These are phyloP conservation scores for Umbelopsis vinacea DNA, from an alignment of 192 early-diverging fungal species.

Conservation along the genomic window DNA sequence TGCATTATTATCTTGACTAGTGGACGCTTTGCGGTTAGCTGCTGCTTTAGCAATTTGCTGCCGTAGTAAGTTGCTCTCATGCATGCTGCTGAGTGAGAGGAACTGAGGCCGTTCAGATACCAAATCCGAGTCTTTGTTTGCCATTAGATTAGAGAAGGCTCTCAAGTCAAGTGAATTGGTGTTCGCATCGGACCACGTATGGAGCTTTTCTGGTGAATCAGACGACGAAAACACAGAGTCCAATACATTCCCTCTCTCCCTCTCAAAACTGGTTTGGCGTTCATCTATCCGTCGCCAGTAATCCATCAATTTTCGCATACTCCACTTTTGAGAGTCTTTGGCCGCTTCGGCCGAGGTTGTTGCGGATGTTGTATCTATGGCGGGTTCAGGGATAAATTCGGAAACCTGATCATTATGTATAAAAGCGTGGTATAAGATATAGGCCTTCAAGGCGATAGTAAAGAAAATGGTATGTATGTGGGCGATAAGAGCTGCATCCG, in stretches of 20 bases:
- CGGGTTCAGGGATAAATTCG: conserved; percentile 26
- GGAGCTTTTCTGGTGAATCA: not conserved
- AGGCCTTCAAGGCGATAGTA: conserved; percentile 37
- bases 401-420: conserved; percentile 10
- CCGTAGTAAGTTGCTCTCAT: conserved; percentile 7
- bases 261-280: conserved; percentile 17
- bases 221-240: not conserved
- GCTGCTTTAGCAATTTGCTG: conserved; percentile 4
- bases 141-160: not conserved
- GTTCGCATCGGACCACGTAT: conserved; percentile 1
- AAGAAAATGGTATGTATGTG: conserved; percentile 42
- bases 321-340: conserved; percentile 35
- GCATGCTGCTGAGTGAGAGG: conserved; percentile 1
- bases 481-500: conserved; percentile 37
- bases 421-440: conserved; percentile 38
- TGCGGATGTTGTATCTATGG: not conserved
- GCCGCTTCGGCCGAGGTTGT: conserved; percentile 5
- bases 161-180: not conserved
- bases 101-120: not conserved
- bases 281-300: conserved; percentile 35
- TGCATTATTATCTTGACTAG: not conserved
- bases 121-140: not conserved
- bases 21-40: not conserved
- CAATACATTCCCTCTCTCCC: not conserved
- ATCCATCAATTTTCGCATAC: conserved; percentile 36